phyloP scores from a whole-genome alignment of 176 grass and related monocot species.

The Avena eriantha region DNA sequence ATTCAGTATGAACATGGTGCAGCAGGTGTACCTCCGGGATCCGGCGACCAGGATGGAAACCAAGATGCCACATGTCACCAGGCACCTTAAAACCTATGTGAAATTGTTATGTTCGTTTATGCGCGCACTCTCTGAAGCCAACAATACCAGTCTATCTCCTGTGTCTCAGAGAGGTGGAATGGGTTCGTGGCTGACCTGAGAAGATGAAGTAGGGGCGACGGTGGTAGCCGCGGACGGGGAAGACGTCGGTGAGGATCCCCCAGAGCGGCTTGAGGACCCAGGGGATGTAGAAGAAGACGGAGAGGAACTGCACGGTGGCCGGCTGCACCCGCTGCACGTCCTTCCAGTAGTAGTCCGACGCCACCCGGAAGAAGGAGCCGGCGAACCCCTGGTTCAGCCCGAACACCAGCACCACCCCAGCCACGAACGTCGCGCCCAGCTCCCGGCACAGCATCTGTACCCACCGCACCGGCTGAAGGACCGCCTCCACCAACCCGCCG shows the following conservation, averaged over 20 bases:
- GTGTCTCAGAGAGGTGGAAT: background rate
- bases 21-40: background rate
- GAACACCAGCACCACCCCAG: constrained; percentile 85
- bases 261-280: constrained; percentile 93
- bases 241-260: constrained; percentile 86
- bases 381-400: constrained; percentile 87
- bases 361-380: constrained; percentile 72
- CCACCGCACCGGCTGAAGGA: constrained; percentile 68
- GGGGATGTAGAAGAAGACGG: constrained; percentile 71
- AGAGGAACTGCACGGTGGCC: constrained; percentile 79
- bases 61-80: background rate
- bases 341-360: constrained; percentile 97
- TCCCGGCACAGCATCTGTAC: constrained; percentile 85
- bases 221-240: constrained; percentile 78
- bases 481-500: background rate
- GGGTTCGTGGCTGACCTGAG: constrained; percentile 51
- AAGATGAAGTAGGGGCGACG: constrained; percentile 89
- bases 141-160: background rate
- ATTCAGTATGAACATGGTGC: background rate
- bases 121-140: constrained; percentile 16
- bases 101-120: background rate
- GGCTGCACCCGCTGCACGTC: constrained; percentile 85
- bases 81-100: background rate
- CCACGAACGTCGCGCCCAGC: constrained; percentile 74
- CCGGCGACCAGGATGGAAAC: background rate